These are phyloP conservation scores for Coemansia aciculifera DNA, from an alignment of 192 early-diverging fungal genomes.

Conservation along the genomic window DNA sequence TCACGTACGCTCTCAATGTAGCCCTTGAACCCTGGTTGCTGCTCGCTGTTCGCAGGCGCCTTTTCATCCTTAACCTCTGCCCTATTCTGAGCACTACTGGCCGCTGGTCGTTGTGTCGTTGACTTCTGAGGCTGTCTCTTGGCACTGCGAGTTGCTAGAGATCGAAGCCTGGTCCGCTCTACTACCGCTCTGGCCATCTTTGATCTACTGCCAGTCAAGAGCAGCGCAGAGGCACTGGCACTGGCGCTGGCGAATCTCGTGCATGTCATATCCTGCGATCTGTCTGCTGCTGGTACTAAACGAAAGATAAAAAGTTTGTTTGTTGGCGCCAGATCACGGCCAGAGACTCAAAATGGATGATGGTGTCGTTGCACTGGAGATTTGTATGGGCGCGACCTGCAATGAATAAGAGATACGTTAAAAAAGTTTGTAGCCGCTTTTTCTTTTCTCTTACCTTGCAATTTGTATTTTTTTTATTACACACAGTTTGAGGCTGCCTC, in stretches of 20 bases:
- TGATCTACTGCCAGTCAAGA: neutral
- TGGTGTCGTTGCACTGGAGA: neutral
- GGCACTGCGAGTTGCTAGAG: neutral
- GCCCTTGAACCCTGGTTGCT: conserved; percentile 16
- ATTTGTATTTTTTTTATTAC: neutral
- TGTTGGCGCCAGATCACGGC: neutral
- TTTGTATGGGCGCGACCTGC: neutral
- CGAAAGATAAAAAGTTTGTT: neutral
- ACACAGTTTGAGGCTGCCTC: neutral
- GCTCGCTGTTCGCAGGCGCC: conserved; percentile 1
- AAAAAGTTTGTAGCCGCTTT: neutral
- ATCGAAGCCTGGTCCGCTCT: neutral
- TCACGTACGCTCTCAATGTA: conserved; percentile 44
- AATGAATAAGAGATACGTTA: neutral
- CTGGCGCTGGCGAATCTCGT: neutral
- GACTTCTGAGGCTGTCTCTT: neutral
- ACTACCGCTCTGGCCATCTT: neutral
- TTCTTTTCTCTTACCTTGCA: neutral
- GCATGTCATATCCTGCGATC: neutral
- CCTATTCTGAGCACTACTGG: neutral
- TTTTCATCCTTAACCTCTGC: neutral
- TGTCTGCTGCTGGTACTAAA: neutral
- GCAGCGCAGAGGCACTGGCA: neutral
- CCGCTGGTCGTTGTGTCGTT: neutral
- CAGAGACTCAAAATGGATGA: neutral